Evolutionary conservation across 2,329 filamentous ascomycete species (phyloP).

Genomic region (Rutstroemia sp.): DNA sequence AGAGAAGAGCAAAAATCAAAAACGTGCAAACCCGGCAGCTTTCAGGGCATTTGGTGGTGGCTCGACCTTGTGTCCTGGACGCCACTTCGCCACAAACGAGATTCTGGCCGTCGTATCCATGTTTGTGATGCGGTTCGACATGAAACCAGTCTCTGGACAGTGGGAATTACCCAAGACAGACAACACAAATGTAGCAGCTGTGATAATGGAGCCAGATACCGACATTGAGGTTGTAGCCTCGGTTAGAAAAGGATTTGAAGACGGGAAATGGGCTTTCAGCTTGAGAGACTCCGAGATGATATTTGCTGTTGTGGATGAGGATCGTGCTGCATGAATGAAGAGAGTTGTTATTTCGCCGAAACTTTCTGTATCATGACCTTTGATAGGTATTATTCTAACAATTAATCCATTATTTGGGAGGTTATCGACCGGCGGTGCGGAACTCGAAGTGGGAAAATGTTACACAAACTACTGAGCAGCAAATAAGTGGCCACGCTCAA

Average conservation of each 20-base stretch:
- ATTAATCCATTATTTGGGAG: too few species aligned
- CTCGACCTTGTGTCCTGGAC: slow-evolving; percentile 29
- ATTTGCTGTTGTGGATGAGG: background rate
- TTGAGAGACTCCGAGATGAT: background rate
- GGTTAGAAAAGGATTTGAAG: slow-evolving; percentile 11
- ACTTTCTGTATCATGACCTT: too few species aligned
- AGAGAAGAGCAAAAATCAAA: slow-evolving; percentile 10
- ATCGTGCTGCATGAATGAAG: background rate
- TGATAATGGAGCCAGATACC: slow-evolving; percentile 4
- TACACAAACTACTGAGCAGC: too few species aligned
- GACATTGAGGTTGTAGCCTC: background rate
- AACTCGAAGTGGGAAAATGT: too few species aligned
- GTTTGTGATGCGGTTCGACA: slow-evolving; percentile 30
- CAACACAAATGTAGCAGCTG: background rate
- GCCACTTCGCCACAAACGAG: slow-evolving; percentile 32
- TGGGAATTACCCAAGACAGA: background rate
- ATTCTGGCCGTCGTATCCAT: slow-evolving; percentile 29
- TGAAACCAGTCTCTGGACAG: background rate
- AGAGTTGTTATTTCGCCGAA: too few species aligned
- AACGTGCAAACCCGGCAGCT: slow-evolving; percentile 19
- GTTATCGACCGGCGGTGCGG: too few species aligned
- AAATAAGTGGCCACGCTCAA: too few species aligned
- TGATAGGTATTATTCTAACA: too few species aligned
- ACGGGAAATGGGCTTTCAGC: background rate
- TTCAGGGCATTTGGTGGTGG: slow-evolving; percentile 32